Conservation (phyloP, 2,329 filamentous ascomycete species). For the Aspergillus sp. region DNA sequence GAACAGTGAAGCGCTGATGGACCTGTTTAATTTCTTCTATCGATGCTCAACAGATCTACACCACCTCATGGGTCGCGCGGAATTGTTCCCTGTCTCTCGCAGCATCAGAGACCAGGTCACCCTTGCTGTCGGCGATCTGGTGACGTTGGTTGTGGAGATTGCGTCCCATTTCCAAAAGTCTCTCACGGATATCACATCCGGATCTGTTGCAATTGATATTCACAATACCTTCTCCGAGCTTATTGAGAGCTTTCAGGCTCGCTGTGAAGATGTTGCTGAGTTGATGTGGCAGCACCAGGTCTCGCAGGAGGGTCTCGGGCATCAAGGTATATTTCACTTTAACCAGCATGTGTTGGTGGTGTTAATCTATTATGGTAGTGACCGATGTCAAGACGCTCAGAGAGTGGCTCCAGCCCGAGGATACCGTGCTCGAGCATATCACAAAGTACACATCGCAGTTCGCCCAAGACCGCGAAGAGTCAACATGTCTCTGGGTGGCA, state of each 20-base stretch:
- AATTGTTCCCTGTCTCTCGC: slow-evolving; percentile 47
- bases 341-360: no score
- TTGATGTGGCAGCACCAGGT: slow-evolving; percentile 44
- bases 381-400: slow-evolving; percentile 32
- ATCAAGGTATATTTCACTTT: no score
- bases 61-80: slow-evolving; percentile 46
- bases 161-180: slow-evolving; percentile 38
- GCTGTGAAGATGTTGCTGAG: slow-evolving; percentile 36
- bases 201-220: slow-evolving; percentile 36
- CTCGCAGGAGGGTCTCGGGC: slow-evolving; percentile 22
- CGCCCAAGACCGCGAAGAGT: slow-evolving; percentile 48
- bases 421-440: slow-evolving; percentile 46
- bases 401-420: slow-evolving; percentile 46
- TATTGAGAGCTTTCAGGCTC: slow-evolving; percentile 36
- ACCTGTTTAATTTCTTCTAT: slow-evolving; percentile 54
- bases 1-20: slow-evolving; percentile 49
- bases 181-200: slow-evolving; percentile 18
- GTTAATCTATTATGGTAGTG: slow-evolving; percentile 11
- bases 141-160: slow-evolving; percentile 31
- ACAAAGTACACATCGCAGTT: slow-evolving; percentile 45
- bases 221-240: slow-evolving; percentile 35
- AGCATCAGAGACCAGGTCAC: slow-evolving; percentile 50
- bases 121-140: slow-evolving; percentile 37
- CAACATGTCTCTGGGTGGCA: slow-evolving; percentile 57
- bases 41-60: slow-evolving; percentile 44